Base-by-base conservation (phyloP, 768 basidiomycete genomes). In the Cystofilobasidium ferigula region DNA sequence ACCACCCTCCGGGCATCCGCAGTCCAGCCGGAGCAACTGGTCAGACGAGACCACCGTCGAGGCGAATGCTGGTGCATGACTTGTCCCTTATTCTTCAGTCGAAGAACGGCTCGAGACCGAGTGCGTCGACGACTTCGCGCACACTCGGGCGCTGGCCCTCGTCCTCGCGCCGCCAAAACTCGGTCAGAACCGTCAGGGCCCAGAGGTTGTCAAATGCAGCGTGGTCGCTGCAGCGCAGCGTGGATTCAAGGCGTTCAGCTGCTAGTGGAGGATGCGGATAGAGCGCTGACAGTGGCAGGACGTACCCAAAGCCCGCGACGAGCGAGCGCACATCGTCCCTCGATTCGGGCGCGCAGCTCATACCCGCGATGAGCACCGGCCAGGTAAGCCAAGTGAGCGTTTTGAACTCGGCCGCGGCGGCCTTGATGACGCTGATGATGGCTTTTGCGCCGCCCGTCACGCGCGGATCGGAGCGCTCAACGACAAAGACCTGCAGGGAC, bases 351-450 rank as follows among this genome's bases (percentile, higher is more conserved):
- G 40, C 47, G 22, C 9, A 53, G 20, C 24, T 38, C 35, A 72
- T 68, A 20, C 67, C 73, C 26, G 72, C 71, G 40, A 72, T 71
- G 16, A 73, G 32, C 53, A 72, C 71, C 4, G 73, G 73, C 73
- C 73, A 73, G 13, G 73, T 73, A 28, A 73, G 35, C 73, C 73
- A 72, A 43, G 20, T 43, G 5, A 34, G 28, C n/a, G n/a, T 53
- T 35, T 20, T 2, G 24, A 58, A 58, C 5, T 20, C 4, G 5
- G 51, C 26, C 10, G 51, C 28, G 51, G 51, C 51, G 2, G 28
- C 51, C 30, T 54, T 54, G 28, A 54, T n/a, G 30, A 54, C 51
- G 28, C 32, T 28, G 30, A 54, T 54, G 51, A 54, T 54, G 51
- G 28, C 51, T 28, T n/a, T 16, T 2, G 51, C 51, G 20, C 51